These are phyloP conservation scores for Oryza punctata DNA, from an alignment of 176 grass and related monocot genomes.

Conservation along the genomic window DNA sequence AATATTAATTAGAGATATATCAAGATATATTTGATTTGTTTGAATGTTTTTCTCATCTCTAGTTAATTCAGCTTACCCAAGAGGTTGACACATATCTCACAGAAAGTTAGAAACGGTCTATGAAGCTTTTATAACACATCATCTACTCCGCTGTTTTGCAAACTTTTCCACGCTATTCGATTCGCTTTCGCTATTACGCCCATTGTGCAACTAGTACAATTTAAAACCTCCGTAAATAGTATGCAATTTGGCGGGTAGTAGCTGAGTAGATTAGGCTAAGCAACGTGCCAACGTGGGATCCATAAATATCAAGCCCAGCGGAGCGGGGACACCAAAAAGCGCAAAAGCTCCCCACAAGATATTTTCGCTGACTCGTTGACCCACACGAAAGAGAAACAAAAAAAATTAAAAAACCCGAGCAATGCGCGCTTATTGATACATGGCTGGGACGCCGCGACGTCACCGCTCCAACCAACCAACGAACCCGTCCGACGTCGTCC, in stretches of 20 bases:
- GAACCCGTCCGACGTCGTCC: background rate
- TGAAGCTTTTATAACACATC: too few relatives aligned
- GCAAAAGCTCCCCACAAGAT: constrained; percentile 14
- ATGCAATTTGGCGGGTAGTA: background rate
- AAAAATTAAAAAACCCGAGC: background rate
- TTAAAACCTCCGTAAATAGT: background rate
- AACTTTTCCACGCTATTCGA: too few relatives aligned
- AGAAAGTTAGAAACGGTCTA: too few relatives aligned
- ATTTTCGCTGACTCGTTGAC: constrained; percentile 21
- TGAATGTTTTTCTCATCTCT: too few relatives aligned
- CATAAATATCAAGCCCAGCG: background rate
- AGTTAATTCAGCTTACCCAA: too few relatives aligned
- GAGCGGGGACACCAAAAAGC: background rate
- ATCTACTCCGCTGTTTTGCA: too few relatives aligned
- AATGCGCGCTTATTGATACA: background rate
- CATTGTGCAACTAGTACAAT: background rate
- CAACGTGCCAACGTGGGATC: background rate
- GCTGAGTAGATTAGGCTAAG: background rate
- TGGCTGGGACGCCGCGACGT: constrained; percentile 38
- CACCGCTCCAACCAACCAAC: background rate
- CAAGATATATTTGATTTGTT: too few relatives aligned
- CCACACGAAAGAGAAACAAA: background rate
- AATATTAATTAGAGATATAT: too few relatives aligned
- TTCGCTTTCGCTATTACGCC: too few relatives aligned
- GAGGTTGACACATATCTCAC: too few relatives aligned